A percentile compares a stretch with the other conserved stretches of the same genome.
Conservation (phyloP, 2,329 filamentous ascomycete species). For the Alternaria ethzedia region DNA sequence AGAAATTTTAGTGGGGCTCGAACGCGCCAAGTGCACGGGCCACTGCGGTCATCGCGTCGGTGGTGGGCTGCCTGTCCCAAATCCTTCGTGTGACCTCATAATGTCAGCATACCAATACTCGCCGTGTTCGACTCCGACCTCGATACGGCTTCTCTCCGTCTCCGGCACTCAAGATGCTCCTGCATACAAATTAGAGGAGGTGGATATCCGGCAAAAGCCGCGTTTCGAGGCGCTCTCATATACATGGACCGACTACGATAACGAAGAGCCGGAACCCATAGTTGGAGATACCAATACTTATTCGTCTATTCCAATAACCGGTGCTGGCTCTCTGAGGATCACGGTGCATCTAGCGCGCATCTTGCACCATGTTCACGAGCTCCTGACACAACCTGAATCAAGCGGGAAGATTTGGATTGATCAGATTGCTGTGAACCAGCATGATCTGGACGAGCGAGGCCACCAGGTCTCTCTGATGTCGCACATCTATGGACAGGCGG, state of each 20-base stretch:
- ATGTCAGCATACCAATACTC: background rate
- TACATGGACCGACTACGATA: background rate
- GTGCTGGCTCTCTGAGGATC: background rate
- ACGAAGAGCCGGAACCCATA: background rate
- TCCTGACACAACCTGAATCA: background rate
- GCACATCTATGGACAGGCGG: background rate
- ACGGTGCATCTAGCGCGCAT: background rate
- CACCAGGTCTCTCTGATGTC: background rate
- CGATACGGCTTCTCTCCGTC: background rate
- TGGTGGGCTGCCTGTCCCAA: background rate
- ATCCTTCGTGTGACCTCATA: background rate
- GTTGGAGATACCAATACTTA: background rate
- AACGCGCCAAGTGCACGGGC: constrained; percentile 2
- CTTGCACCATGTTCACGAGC: background rate
- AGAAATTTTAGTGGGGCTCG: constrained; percentile 22
- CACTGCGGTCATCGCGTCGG: background rate
- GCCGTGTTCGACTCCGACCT: background rate
- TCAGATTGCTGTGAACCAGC: background rate
- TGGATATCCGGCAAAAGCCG: background rate
- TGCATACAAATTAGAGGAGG: background rate
- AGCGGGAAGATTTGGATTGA: constrained; percentile 1
- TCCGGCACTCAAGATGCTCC: background rate
- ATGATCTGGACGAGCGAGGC: background rate
- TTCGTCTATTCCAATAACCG: background rate
- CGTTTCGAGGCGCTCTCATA: background rate